A percentile compares a stretch with the other conserved stretches of the same genome.
These are phyloP conservation scores for Suillus subalutaceus DNA, from an alignment of 768 basidiomycete genomes.

Conservation along the genomic window DNA sequence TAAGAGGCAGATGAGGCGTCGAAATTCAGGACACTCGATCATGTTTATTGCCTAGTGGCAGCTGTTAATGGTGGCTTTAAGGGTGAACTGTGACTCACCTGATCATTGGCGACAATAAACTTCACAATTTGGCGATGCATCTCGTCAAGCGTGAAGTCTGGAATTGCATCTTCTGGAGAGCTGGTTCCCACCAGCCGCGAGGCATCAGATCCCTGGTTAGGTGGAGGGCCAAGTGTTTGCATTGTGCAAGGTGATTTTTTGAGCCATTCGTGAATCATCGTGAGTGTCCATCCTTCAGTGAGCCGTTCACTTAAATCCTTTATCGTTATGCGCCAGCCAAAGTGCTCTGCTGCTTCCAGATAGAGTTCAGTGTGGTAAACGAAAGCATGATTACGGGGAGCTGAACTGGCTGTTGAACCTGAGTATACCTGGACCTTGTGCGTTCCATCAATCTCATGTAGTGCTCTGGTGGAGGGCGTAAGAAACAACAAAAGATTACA, in stretches of 20 bases:
- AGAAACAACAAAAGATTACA: neutral
- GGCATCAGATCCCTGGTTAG: neutral
- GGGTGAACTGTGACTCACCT: neutral
- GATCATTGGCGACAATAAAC: too few species aligned
- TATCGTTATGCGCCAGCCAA: neutral
- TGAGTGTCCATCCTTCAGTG: neutral
- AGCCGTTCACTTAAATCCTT: neutral
- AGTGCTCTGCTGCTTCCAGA: neutral
- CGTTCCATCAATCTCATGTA: neutral
- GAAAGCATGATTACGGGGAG: neutral
- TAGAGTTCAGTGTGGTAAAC: neutral
- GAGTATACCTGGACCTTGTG: neutral
- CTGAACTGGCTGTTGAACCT: neutral
- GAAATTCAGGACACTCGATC: slow-evolving; percentile 28
- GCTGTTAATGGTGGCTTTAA: neutral
- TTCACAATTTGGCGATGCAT: too few species aligned
- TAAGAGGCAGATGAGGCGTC: slow-evolving; percentile 25
- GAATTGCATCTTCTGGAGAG: too few species aligned
- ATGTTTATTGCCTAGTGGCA: slow-evolving; percentile 8
- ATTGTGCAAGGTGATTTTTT: neutral
- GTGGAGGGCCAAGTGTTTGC: neutral
- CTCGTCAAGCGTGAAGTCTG: too few species aligned
- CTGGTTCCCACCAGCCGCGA: neutral
- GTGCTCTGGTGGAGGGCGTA: neutral
- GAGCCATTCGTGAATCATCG: neutral